A percentile compares a stretch with the other conserved stretches of the same genome.
These are phyloP conservation scores for Ochetophila trinervis DNA, from an alignment of 306 rosid species.

Conservation along the genomic window DNA sequence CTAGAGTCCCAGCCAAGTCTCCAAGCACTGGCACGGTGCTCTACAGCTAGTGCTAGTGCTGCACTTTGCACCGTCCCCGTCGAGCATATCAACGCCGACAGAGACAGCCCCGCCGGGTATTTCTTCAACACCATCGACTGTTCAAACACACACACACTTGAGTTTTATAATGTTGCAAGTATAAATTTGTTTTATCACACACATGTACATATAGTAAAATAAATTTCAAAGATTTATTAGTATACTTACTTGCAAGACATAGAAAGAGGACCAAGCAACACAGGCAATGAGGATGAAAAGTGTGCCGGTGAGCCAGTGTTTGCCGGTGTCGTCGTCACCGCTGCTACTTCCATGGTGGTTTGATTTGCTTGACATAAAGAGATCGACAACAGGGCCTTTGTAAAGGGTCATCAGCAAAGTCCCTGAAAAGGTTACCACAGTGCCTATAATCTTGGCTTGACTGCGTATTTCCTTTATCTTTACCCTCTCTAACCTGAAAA, in stretches of 20 bases:
- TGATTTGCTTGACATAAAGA: slow-evolving; percentile 27
- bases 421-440: slow-evolving; percentile 48
- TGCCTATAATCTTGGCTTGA: slow-evolving; percentile 43
- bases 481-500: slow-evolving; percentile 34
- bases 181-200: neutral
- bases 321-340: slow-evolving; percentile 17
- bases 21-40: slow-evolving; percentile 47
- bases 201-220: neutral
- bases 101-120: slow-evolving; percentile 61
- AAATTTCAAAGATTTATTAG: neutral
- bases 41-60: slow-evolving; percentile 45
- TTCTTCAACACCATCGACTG: slow-evolving; percentile 59
- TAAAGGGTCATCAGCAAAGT: slow-evolving; percentile 68
- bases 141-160: neutral
- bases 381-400: slow-evolving; percentile 62
- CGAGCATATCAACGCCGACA: slow-evolving; percentile 55
- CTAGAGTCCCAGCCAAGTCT: slow-evolving; percentile 56
- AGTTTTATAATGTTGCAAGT: too few species aligned
- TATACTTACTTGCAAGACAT: slow-evolving; percentile 47
- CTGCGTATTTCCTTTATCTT: slow-evolving; percentile 32
- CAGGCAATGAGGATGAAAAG: slow-evolving; percentile 60
- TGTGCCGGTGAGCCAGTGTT: slow-evolving; percentile 55
- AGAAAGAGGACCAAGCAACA: slow-evolving; percentile 62
- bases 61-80: slow-evolving; percentile 47
- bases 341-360: slow-evolving; percentile 16